These are phyloP conservation scores for Cladosporium oxysporum DNA, from an alignment of 2,329 filamentous ascomycete genomes.

Conservation along the genomic window DNA sequence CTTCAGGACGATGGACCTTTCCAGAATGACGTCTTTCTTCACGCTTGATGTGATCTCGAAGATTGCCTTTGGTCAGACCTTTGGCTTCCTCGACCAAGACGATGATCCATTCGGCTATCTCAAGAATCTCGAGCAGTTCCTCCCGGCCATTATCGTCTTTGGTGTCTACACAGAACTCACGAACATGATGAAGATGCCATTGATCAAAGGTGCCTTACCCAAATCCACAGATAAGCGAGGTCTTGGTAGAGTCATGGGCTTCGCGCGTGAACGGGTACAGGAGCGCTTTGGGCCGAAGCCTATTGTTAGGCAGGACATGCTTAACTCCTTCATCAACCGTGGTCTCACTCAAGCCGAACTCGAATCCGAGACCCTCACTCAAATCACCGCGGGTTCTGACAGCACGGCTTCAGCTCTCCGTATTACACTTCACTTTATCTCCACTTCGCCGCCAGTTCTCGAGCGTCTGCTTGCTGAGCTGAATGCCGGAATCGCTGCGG, in stretches of 20 bases:
- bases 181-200: constrained; percentile 43
- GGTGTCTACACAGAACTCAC: constrained; percentile 47
- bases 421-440: constrained; percentile 54
- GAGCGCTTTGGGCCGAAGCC: constrained; percentile 49
- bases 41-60: constrained; percentile 46
- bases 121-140: constrained; percentile 44
- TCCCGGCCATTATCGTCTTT: constrained; percentile 50
- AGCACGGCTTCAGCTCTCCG: constrained; percentile 59
- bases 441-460: constrained; percentile 52
- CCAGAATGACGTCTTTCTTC: constrained; percentile 41
- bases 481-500: constrained; percentile 40
- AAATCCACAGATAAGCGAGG: constrained; percentile 50
- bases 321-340: constrained; percentile 54
- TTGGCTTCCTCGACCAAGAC: constrained; percentile 54
- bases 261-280: constrained; percentile 50
- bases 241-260: constrained; percentile 42
- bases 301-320: constrained; percentile 54
- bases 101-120: constrained; percentile 54
- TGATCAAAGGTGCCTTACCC: constrained; percentile 47
- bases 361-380: constrained; percentile 48
- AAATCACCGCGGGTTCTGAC: constrained; percentile 59
- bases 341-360: constrained; percentile 45
- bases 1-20: constrained; percentile 40
- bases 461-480: constrained; percentile 51
- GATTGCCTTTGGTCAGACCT: constrained; percentile 46